Evolutionary conservation across 441 rosid species (phyloP).

Genomic region (Metrosideros polymorpha): DNA sequence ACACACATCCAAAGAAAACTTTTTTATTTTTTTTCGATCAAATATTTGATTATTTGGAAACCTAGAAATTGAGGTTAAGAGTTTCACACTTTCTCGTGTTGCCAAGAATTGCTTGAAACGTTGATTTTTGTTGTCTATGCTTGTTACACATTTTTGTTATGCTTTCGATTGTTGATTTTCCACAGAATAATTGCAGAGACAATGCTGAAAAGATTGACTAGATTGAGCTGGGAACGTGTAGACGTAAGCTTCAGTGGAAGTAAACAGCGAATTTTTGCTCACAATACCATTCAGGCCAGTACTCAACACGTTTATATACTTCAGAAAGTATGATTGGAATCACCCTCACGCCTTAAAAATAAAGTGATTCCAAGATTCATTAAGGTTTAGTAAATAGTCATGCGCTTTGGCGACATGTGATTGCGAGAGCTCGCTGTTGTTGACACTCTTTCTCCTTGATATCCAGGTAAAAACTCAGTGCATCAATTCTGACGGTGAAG

Average conservation of each 20-base stretch:
- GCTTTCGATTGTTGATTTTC: not conserved
- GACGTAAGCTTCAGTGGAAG: slow-evolving; percentile 79
- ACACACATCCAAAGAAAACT: not conserved
- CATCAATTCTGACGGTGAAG: slow-evolving; percentile 62
- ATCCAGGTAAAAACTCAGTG: slow-evolving; percentile 50
- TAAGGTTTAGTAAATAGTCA: not conserved
- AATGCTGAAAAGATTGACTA: slow-evolving; percentile 59
- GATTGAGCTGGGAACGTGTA: slow-evolving; percentile 65
- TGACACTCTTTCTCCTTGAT: not conserved
- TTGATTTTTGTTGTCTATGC: not conserved
- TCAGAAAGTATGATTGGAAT: not conserved
- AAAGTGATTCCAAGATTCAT: not conserved
- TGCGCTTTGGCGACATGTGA: not conserved
- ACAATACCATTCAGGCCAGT: slow-evolving; percentile 74
- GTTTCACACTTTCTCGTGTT: not conserved
- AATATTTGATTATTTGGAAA: not conserved
- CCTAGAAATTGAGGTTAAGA: not conserved
- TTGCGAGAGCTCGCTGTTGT: not conserved
- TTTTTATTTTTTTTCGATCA: not conserved
- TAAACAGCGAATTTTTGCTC: slow-evolving; percentile 57
- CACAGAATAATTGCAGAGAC: slow-evolving; percentile 37
- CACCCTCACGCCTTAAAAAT: not conserved
- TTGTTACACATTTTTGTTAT: not conserved
- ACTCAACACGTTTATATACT: not conserved
- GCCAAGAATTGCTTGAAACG: not conserved